Evolutionary conservation across 345 rosid species (phyloP).

Genomic region (Citrus mangshanensis): DNA sequence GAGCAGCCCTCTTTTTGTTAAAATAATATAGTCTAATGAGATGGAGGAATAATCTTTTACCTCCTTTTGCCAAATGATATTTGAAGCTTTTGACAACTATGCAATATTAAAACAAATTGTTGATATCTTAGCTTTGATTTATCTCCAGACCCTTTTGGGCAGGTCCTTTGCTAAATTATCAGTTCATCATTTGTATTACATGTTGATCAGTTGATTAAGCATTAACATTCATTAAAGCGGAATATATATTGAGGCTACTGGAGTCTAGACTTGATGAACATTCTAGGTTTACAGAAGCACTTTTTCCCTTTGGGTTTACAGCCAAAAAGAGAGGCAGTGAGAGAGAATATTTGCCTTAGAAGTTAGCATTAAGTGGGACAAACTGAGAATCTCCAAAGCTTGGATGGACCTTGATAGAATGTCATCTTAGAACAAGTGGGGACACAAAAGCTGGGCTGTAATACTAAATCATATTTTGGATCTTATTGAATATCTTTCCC

Average conservation of each 20-base stretch:
- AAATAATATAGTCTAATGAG: slow-evolving; percentile 3
- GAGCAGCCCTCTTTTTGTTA: slow-evolving; percentile 1
- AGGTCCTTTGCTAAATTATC: slow-evolving; percentile 9
- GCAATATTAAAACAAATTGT: not conserved
- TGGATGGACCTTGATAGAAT: not conserved
- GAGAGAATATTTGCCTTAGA: slow-evolving; percentile 31
- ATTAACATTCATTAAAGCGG: slow-evolving; percentile 11
- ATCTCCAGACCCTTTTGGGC: not conserved
- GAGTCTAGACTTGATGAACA: slow-evolving; percentile 9
- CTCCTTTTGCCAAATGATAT: slow-evolving; percentile 10
- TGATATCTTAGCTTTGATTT: slow-evolving; percentile 15
- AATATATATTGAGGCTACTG: not conserved
- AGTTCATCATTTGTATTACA: not conserved
- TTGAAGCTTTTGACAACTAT: slow-evolving; percentile 23
- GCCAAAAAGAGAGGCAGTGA: slow-evolving; percentile 28
- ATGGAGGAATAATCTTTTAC: slow-evolving; percentile 19
- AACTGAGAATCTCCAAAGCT: slow-evolving; percentile 28
- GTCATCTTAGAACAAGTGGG: slow-evolving; percentile 8
- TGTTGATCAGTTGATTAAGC: not conserved
- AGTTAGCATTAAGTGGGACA: slow-evolving; percentile 19
- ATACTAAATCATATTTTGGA: slow-evolving; percentile 11
- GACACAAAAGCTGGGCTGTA: not conserved
- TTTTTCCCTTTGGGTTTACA: slow-evolving; percentile 15
- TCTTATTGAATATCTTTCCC: slow-evolving; percentile 7
- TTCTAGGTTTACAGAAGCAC: slow-evolving; percentile 12